phyloP scores from a whole-genome alignment of 2,329 filamentous ascomycete species.

The Didymosphaeria variabile region DNA sequence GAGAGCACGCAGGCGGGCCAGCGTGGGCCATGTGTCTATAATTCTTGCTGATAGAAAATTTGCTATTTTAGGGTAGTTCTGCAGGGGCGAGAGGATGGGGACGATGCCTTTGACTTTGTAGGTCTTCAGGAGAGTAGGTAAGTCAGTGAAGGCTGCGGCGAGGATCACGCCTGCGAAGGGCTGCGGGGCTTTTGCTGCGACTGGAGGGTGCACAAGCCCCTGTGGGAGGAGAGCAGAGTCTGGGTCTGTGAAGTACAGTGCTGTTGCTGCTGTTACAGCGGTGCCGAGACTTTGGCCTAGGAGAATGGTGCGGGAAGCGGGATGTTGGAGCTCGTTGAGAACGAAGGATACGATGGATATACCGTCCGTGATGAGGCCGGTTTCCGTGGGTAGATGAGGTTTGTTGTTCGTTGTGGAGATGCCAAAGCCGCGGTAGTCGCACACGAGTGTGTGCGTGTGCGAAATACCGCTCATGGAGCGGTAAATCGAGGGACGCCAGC shows the following conservation, averaged over 20 bases:
- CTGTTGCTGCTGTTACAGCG: conserved; percentile 78
- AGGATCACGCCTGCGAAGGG: conserved; percentile 84
- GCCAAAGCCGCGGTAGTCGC: conserved; percentile 92
- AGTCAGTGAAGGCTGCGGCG: conserved; percentile 78
- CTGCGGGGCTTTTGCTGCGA: conserved; percentile 35
- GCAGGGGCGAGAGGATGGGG: conserved; percentile 80
- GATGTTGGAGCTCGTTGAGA: conserved; percentile 69
- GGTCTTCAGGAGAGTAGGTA: conserved; percentile 76
- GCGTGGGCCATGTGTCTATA: conserved; percentile 83
- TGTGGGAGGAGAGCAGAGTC: conserved; percentile 29
- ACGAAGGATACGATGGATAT: conserved; percentile 77
- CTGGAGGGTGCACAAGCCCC: conserved; percentile 19
- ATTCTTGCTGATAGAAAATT: conserved; percentile 69
- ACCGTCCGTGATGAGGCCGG: conserved; percentile 82
- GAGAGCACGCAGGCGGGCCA: conserved; percentile 68
- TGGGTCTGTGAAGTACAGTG: conserved; percentile 70
- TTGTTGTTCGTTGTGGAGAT: conserved; percentile 72
- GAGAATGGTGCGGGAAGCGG: conserved; percentile 77
- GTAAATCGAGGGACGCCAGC: conserved; percentile 78
- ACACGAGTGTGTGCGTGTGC: conserved; percentile 80
- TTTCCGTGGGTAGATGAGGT: conserved; percentile 70
- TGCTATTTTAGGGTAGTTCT: conserved; percentile 71
- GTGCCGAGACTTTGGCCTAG: conserved; percentile 90
- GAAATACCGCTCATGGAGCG: conserved; percentile 75
- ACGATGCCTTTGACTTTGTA: conserved; percentile 83